Evolutionary conservation across 2,329 filamentous ascomycete genomes (phyloP).

Genomic region (Cladophialophora immunda): DNA sequence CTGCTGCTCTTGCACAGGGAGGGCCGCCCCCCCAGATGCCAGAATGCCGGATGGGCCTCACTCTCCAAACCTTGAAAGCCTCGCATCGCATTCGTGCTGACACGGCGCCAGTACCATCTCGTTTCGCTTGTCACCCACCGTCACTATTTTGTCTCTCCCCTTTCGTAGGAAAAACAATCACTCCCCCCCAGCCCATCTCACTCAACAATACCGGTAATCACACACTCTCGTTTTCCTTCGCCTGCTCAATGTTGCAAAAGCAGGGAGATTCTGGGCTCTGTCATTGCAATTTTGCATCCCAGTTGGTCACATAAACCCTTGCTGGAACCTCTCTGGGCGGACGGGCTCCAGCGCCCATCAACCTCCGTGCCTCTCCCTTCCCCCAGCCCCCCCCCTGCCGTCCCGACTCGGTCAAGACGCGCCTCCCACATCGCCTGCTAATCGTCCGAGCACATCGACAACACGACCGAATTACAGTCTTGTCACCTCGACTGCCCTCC

Average conservation of each 20-base stretch:
- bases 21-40: constrained; percentile 8
- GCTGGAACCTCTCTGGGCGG: constrained; percentile 7
- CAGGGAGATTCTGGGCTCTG: constrained; percentile 3
- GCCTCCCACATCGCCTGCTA: constrained; percentile 33
- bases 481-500: constrained; percentile 33
- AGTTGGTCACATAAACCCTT: constrained; percentile 3
- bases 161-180: constrained; percentile 10
- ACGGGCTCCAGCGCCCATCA: constrained; percentile 13
- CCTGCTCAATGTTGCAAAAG: constrained; percentile 4
- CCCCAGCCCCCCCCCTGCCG: constrained; percentile 30
- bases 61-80: constrained; percentile 17
- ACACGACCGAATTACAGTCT: constrained; percentile 36
- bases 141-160: constrained; percentile 18
- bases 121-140: constrained; percentile 21
- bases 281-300: constrained; percentile 24
- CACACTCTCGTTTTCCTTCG: constrained; percentile 1
- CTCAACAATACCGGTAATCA: constrained; percentile 4
- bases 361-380: constrained; percentile 13
- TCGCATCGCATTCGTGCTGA: constrained; percentile 20
- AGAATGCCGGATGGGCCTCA: constrained; percentile 13
- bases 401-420: constrained; percentile 32
- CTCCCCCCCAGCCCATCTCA: neutral
- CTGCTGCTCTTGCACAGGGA: neutral
- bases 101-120: constrained; percentile 23
- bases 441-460: constrained; percentile 39